Evolutionary conservation across 2,329 filamentous ascomycete species (phyloP).

Genomic region (Emergomyces orientalis): DNA sequence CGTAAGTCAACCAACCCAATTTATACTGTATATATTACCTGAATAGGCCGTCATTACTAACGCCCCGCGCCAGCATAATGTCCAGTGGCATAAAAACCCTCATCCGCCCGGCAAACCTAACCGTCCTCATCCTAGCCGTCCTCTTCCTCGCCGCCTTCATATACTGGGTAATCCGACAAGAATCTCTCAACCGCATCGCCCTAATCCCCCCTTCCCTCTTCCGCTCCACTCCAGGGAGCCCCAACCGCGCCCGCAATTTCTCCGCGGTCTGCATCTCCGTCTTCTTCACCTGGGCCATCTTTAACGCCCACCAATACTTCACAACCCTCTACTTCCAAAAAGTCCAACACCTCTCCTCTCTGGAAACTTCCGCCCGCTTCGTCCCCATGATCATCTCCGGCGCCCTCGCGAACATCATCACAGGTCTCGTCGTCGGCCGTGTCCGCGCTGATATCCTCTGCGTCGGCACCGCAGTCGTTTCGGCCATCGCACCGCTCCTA

Average conservation of each 20-base stretch:
- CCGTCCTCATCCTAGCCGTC: constrained; percentile 12
- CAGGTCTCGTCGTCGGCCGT: constrained; percentile 40
- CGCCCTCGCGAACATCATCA: constrained; percentile 35
- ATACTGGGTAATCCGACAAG: constrained; percentile 44
- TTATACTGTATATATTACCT: neutral
- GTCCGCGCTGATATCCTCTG: constrained; percentile 36
- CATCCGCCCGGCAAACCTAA: neutral
- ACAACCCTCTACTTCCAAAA: constrained; percentile 30
- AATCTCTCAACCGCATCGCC: constrained; percentile 38
- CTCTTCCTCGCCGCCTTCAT: constrained; percentile 40
- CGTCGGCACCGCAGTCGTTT: constrained; percentile 33
- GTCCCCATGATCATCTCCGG: constrained; percentile 40
- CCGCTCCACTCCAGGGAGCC: constrained; percentile 44
- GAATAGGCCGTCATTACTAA: neutral
- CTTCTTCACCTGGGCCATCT: constrained; percentile 35
- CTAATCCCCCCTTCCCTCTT: constrained; percentile 53
- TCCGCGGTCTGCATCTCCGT: constrained; percentile 42
- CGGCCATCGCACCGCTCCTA: constrained; percentile 41
- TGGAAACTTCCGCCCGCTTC: constrained; percentile 39
- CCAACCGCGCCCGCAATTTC: constrained; percentile 8
- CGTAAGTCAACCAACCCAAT: neutral
- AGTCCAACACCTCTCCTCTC: constrained; percentile 37
- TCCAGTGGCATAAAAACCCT: constrained; percentile 4
- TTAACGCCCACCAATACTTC: constrained; percentile 24
- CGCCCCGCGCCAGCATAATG: constrained; percentile 10